Base-by-base conservation (phyloP, 306 rosid species). In the Ammopiptanthus mongolicus region DNA sequence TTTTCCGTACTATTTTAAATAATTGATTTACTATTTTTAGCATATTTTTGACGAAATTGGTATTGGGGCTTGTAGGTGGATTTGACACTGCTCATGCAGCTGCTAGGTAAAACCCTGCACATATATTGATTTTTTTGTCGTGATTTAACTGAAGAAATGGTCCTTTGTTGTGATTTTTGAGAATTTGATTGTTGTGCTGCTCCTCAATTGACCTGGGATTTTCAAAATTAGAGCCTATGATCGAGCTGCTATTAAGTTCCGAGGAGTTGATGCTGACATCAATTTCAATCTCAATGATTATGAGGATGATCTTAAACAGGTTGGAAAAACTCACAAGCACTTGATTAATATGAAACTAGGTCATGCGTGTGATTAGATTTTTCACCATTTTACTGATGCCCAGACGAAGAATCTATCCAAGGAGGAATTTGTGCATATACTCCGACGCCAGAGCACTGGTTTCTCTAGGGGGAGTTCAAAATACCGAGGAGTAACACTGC, bases 51-150 rank as follows among this genome's bases (percentile, higher is more conserved):
- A 66, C 66, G 78, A 39, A 23, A 57, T 59, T 25, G 50, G 47
- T 73, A 44, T 75, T 86, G 79, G 82, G 62, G 12, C 63, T 59
- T 78, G 25, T 80, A 95, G 99, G 99, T 81, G 99, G 99, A 77
- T 95, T 95, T 77, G 99, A 95, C 90, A 95, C 99, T 53, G 99
- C 99, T 56, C 97, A 88, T 76, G 90, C 97, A 56, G 99, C 99
- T 17, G 99, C 99, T 33, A 92, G 97, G 99, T 95, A 84, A 56
- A 39, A 7, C 14, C 25, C 50, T 19, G 17, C 19, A n/a, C 29
- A 18, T 75, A 17, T 19, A n/a, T 75, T 71, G 6, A 25, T 44
- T 60, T 34, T 17, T 65, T 41, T 37, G 29, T 65, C 23, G 7
- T 17, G 18, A 10, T 33, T 63, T 61, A n/a, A 5, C 53, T 51